phyloP scores from a whole-genome alignment of 2,329 filamentous ascomycete species.

The Exophiala mesophila region DNA sequence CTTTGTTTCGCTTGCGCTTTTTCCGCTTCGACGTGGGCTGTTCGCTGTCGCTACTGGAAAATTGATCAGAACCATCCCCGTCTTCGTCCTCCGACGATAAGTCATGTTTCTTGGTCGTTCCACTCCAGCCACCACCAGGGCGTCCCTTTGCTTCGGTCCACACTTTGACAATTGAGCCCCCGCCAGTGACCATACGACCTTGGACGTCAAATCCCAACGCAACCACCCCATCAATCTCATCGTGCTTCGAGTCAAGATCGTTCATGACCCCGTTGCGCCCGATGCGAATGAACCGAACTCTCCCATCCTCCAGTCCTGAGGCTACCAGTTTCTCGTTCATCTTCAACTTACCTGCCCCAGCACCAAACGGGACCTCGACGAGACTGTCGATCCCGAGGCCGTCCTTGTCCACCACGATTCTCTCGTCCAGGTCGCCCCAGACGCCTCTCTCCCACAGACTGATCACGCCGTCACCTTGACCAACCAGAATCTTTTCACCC shows the following conservation, averaged over 20 bases:
- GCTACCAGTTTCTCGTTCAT: conserved; percentile 53
- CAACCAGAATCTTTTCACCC: conserved; percentile 70
- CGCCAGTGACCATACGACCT: conserved; percentile 83
- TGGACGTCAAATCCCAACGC: conserved; percentile 78
- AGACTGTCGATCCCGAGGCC: conserved; percentile 81
- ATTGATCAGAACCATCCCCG: conserved; percentile 40
- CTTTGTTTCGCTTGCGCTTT: conserved; percentile 45
- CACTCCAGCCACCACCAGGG: conserved; percentile 39
- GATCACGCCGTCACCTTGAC: conserved; percentile 73
- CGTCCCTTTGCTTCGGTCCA: conserved; percentile 68
- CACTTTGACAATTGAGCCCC: conserved; percentile 79
- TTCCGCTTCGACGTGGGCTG: conserved; percentile 39
- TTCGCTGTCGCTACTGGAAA: conserved; percentile 46
- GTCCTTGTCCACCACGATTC: conserved; percentile 69
- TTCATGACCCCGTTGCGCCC: conserved; percentile 66
- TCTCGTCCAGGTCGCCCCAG: conserved; percentile 93
- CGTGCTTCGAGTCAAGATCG: conserved; percentile 60
- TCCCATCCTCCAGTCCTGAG: conserved; percentile 76
- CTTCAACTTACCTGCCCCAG: conserved; percentile 62
- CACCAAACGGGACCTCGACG: conserved; percentile 62
- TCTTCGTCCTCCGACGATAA: conserved; percentile 40
- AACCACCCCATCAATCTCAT: conserved; percentile 81
- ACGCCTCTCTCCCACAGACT: conserved; percentile 91
- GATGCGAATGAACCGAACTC: conserved; percentile 70
- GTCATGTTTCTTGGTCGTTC: conserved; percentile 30